Conservation (phyloP, 2,329 filamentous ascomycete species). For the Didymella lethalis region DNA sequence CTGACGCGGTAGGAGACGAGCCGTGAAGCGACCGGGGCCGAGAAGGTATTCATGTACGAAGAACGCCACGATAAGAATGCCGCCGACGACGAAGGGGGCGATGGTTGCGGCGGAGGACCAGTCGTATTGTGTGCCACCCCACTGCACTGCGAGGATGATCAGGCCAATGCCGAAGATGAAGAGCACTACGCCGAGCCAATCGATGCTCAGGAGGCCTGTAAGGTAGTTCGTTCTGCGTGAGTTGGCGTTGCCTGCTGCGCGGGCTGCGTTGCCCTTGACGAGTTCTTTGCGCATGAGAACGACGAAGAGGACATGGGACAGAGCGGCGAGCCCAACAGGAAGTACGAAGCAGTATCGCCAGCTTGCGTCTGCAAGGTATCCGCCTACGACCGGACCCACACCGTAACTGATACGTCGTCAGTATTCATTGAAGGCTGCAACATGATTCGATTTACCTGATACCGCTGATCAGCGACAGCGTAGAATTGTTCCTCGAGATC, state of each 20-base stretch:
- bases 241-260: constrained; percentile 32
- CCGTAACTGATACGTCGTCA: constrained; percentile 56
- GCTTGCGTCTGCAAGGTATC: constrained; percentile 61
- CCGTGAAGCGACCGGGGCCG: constrained; percentile 58
- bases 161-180: constrained; percentile 48
- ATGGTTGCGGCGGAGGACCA: constrained; percentile 66
- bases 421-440: background rate
- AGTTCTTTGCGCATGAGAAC: constrained; percentile 67
- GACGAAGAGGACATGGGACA: constrained; percentile 63
- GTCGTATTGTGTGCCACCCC: constrained; percentile 66
- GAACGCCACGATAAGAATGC: constrained; percentile 57
- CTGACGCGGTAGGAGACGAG: constrained; percentile 61
- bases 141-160: constrained; percentile 53
- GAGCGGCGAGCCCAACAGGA: constrained; percentile 44
- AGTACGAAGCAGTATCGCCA: constrained; percentile 75
- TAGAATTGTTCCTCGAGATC: constrained; percentile 73
- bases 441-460: constrained; percentile 47
- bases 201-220: constrained; percentile 55
- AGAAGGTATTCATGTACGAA: constrained; percentile 63
- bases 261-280: constrained; percentile 58
- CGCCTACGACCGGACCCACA: constrained; percentile 69
- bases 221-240: constrained; percentile 48
- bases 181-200: constrained; percentile 46
- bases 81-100: constrained; percentile 62
- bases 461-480: constrained; percentile 69